phyloP scores from a whole-genome alignment of 1,284 basidiomycete species.

The Pyrrhoderma noxium region DNA sequence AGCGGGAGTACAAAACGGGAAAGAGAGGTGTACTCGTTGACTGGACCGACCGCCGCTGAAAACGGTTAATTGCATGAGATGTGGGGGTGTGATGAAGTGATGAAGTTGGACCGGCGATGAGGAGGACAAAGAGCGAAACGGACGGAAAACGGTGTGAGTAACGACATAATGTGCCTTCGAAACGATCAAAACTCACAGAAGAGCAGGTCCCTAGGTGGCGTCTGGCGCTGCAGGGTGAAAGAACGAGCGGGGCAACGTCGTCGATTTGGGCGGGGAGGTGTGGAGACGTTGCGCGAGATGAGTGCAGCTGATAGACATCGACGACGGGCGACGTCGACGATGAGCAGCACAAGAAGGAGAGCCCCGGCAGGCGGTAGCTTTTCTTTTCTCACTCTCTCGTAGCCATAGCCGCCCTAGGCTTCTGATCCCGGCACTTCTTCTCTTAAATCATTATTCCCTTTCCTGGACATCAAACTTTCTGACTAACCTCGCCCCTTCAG shows the following conservation, averaged over 20 bases:
- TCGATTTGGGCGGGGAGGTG: conserved; percentile 18
- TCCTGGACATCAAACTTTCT: too few relatives aligned
- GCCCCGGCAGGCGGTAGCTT: too few relatives aligned
- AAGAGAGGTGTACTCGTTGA: not conserved
- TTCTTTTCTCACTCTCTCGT: too few relatives aligned
- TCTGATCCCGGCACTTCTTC: too few relatives aligned
- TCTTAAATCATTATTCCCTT: too few relatives aligned
- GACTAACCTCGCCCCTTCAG: too few relatives aligned
- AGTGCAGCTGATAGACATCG: conserved; percentile 21
- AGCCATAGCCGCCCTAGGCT: too few relatives aligned
- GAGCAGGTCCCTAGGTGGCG: not conserved
- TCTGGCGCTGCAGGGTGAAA: not conserved
- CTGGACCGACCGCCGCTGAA: too few relatives aligned
- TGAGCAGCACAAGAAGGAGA: too few relatives aligned
- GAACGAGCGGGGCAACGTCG: not conserved
- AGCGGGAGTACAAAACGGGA: not conserved
- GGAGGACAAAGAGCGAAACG: conserved; percentile 7
- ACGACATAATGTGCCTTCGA: conserved; percentile 1
- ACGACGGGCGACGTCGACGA: too few relatives aligned
- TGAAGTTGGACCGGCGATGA: conserved; percentile 6
- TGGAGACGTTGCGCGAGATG: conserved; percentile 23
- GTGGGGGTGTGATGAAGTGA: not conserved
- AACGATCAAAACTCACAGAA: conserved; percentile 13
- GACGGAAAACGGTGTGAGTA: not conserved
- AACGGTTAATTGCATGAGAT: too few relatives aligned